A percentile compares a stretch with the other conserved stretches of the same genome.
Conservation (phyloP, 106 monocot species). For the Acorus gramineus region DNA sequence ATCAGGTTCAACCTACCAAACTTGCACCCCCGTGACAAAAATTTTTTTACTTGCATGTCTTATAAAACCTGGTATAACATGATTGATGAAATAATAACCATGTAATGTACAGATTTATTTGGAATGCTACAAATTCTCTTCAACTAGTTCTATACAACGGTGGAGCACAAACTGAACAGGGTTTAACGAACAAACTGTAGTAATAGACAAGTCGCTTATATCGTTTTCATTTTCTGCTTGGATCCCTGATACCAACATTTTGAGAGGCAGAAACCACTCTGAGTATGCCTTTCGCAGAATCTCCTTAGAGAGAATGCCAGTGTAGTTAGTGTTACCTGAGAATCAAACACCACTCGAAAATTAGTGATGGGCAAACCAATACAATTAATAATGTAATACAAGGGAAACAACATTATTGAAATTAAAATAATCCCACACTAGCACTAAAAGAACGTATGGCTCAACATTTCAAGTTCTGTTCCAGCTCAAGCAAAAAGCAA, state of each 20-base stretch:
- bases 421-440: no score
- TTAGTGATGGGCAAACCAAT: no score
- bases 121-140: conserved; percentile 30
- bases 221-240: conserved; percentile 37
- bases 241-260: conserved; percentile 42
- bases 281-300: conserved; percentile 42
- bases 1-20: no score
- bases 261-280: conserved; percentile 88
- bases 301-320: conserved; percentile 30
- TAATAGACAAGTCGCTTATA: conserved; percentile 20
- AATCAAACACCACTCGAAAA: not conserved
- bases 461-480: no score
- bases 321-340: conserved; percentile 43
- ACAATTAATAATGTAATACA: no score
- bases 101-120: not conserved
- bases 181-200: conserved; percentile 48
- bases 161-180: conserved; percentile 68
- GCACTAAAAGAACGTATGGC: no score
- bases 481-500: no score
- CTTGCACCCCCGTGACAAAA: no score
- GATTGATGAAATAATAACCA: no score
- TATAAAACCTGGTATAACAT: no score
- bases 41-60: no score
- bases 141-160: conserved; percentile 85
- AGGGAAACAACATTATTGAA: no score